Conservation (phyloP, 2,329 filamentous ascomycete genomes). For the Chaetoscypha palmicola region DNA sequence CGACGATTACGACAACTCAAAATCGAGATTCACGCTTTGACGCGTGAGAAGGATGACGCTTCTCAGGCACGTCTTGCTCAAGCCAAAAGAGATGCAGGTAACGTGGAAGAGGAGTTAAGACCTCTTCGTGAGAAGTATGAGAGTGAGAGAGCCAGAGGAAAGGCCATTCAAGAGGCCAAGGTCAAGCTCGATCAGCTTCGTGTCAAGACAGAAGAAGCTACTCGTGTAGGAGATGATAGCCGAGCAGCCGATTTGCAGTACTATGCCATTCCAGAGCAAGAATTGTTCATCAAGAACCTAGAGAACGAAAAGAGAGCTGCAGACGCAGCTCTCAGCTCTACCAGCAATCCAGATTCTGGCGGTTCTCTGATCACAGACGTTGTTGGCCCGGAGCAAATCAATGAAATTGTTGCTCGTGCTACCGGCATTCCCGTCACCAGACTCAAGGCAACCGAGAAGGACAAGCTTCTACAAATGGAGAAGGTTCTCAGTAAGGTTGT, state of each 20-base stretch:
- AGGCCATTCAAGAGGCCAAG: slow-evolving; percentile 89
- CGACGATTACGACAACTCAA: slow-evolving; percentile 82
- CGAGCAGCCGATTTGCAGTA: slow-evolving; percentile 93
- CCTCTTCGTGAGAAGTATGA: slow-evolving; percentile 95
- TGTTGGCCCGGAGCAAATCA: slow-evolving; percentile 96
- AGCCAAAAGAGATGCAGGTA: slow-evolving; percentile 85
- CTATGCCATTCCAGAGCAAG: slow-evolving; percentile 92
- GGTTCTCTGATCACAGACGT: slow-evolving; percentile 82
- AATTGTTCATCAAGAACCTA: slow-evolving; percentile 69
- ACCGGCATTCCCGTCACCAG: slow-evolving; percentile 97
- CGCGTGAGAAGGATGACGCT: slow-evolving; percentile 89
- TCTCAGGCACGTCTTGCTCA: slow-evolving; percentile 75
- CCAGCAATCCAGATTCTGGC: slow-evolving; percentile 48
- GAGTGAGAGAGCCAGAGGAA: slow-evolving; percentile 82
- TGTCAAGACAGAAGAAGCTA: slow-evolving; percentile 90
- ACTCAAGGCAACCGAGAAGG: slow-evolving; percentile 91
- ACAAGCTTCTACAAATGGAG: slow-evolving; percentile 98
- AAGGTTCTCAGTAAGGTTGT: slow-evolving; percentile 75
- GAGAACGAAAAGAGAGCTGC: slow-evolving; percentile 74
- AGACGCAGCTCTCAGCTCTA: slow-evolving; percentile 60
- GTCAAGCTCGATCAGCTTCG: slow-evolving; percentile 87
- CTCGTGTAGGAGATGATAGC: slow-evolving; percentile 73
- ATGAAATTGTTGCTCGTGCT: slow-evolving; percentile 94
- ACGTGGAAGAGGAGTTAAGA: slow-evolving; percentile 86
- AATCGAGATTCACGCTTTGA: slow-evolving; percentile 93